Percentiles rank a stretch among this genome's conserved stretches.
These are phyloP conservation scores for Parachaetomium inaequale DNA, from an alignment of 495 filamentous ascomycete genomes.

Conservation along the genomic window DNA sequence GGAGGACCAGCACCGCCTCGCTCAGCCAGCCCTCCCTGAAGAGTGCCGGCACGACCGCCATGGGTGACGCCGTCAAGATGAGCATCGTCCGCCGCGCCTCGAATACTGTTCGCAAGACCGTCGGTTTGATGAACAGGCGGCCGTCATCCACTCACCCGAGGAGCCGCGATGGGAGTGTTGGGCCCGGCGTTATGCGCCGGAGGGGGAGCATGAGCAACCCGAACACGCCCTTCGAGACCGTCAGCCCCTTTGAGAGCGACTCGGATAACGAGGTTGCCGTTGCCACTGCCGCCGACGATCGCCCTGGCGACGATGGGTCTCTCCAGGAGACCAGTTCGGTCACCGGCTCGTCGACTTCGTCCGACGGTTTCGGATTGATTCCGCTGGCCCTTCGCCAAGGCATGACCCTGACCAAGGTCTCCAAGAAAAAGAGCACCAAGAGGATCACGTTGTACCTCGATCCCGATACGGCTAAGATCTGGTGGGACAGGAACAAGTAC, in stretches of 20 bases:
- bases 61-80: conserved; percentile 38
- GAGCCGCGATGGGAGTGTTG: conserved; percentile 79
- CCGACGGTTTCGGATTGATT: conserved; percentile 48
- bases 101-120: conserved; percentile 36
- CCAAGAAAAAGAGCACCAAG: conserved; percentile 71
- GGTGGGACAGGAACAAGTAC: conserved; percentile 78
- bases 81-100: conserved; percentile 48
- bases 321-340: conserved; percentile 36
- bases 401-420: conserved; percentile 72
- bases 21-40: conserved; percentile 29
- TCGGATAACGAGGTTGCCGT: conserved; percentile 59
- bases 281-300: conserved; percentile 37
- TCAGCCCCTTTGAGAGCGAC: conserved; percentile 55
- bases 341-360: conserved; percentile 37
- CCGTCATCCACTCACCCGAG: conserved; percentile 69
- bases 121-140: conserved; percentile 42
- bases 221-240: conserved; percentile 46
- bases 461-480: conserved; percentile 74
- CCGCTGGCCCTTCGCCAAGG: conserved; percentile 70
- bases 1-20: conserved; percentile 39
- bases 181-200: conserved; percentile 80
- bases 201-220: conserved; percentile 82
- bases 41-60: conserved; percentile 34
- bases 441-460: conserved; percentile 74
- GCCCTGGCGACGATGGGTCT: conserved; percentile 29